Percentiles rank a stretch among this genome's conserved stretches.
phyloP scores from a whole-genome alignment of 495 filamentous ascomycete species.

The Neurospora pannonica region DNA sequence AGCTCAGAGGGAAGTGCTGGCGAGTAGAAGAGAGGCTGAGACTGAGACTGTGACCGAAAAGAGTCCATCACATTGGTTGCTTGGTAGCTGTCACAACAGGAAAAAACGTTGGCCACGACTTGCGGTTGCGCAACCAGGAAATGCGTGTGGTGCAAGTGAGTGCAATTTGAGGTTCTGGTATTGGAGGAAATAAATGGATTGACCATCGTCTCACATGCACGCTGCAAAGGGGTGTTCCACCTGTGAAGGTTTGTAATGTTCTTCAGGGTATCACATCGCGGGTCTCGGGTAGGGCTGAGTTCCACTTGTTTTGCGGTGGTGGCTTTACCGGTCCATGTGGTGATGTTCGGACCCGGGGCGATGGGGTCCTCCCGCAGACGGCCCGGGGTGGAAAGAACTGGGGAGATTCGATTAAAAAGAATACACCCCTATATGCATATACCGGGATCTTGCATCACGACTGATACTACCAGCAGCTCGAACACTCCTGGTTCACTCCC shows the following conservation, averaged over 20 bases:
- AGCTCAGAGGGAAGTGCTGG: slow-evolving; percentile 49
- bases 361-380: not conserved
- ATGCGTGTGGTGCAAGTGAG: not conserved
- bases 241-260: not conserved
- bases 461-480: not conserved
- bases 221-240: not conserved
- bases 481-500: not conserved
- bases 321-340: not conserved
- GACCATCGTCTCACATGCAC: not conserved
- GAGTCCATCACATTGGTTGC: not conserved
- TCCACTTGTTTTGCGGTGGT: not conserved
- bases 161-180: not conserved
- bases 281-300: not conserved
- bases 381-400: not conserved
- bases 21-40: slow-evolving; percentile 36
- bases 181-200: not conserved
- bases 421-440: not conserved
- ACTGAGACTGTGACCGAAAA: not conserved
- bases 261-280: not conserved
- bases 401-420: not conserved
- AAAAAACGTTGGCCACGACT: not conserved
- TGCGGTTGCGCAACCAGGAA: not conserved
- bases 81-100: not conserved
- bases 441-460: not conserved
- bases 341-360: not conserved